Evolutionary conservation across 768 basidiomycete species (phyloP).

Genomic region (Suillus subaureus): DNA sequence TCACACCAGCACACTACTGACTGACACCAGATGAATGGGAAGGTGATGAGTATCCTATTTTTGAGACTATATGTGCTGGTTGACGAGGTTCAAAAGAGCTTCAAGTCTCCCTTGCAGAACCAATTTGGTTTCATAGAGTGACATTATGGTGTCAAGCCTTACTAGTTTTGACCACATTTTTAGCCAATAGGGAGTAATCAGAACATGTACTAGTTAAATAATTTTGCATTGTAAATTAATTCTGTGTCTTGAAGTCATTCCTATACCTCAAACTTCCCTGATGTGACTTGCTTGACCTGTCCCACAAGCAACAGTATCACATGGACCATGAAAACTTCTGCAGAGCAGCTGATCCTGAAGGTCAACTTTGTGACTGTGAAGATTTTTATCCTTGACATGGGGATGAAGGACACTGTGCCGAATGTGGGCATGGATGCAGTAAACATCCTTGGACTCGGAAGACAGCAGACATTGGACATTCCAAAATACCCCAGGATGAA

Average conservation of each 20-base stretch:
- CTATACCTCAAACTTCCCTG: neutral
- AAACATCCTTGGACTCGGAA: neutral
- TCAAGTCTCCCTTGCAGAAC: neutral
- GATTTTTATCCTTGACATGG: neutral
- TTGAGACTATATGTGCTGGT: neutral
- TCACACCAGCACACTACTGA: conserved; percentile 17
- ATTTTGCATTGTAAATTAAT: neutral
- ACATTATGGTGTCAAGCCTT: neutral
- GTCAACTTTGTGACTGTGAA: neutral
- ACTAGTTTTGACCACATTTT: too few relatives aligned
- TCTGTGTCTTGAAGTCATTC: neutral
- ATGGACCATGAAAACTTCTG: neutral
- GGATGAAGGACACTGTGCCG: too few relatives aligned
- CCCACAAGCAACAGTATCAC: neutral
- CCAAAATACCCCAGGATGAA: neutral
- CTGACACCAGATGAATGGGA: conserved; percentile 20
- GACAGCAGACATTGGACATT: neutral
- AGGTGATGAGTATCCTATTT: conserved; percentile 6
- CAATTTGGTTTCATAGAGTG: neutral
- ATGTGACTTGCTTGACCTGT: neutral
- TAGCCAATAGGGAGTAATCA: neutral
- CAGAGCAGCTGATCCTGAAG: neutral
- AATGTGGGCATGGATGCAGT: neutral
- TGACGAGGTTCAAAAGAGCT: neutral
- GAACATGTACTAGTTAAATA: neutral